Conservation (phyloP, 2,329 filamentous ascomycete species). For the Dactylellina sp. region DNA sequence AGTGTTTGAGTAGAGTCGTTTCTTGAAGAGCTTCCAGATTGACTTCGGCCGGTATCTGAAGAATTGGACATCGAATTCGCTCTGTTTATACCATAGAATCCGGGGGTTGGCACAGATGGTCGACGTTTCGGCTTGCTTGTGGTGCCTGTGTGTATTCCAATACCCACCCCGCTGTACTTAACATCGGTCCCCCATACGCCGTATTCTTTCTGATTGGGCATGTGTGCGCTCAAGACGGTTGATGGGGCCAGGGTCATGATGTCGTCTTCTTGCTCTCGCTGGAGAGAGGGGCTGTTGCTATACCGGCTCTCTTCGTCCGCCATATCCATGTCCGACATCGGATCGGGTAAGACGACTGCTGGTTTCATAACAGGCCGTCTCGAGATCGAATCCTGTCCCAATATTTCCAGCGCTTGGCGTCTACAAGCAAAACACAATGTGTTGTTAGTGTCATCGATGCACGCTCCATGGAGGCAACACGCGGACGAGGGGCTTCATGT, state of each 20-base stretch:
- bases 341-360: slow-evolving; percentile 28
- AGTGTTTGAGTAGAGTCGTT: slow-evolving; percentile 51
- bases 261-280: slow-evolving; percentile 25
- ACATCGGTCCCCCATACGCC: slow-evolving; percentile 33
- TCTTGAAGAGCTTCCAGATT: slow-evolving; percentile 48
- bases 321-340: slow-evolving; percentile 30
- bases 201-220: slow-evolving; percentile 50
- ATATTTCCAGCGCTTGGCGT: slow-evolving; percentile 40
- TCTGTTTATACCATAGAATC: slow-evolving; percentile 40
- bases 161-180: slow-evolving; percentile 39
- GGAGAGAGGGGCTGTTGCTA: slow-evolving; percentile 2
- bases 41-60: slow-evolving; percentile 47
- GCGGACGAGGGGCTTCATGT: slow-evolving; percentile 8
- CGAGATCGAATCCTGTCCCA: slow-evolving; percentile 20
- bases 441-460: slow-evolving; percentile 48
- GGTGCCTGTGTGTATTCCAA: slow-evolving; percentile 15
- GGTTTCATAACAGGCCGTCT: slow-evolving; percentile 16
- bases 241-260: slow-evolving; percentile 29
- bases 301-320: slow-evolving; percentile 33
- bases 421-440: slow-evolving; percentile 31
- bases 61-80: slow-evolving; percentile 55
- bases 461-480: background rate
- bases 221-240: slow-evolving; percentile 29
- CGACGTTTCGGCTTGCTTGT: background rate
- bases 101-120: slow-evolving; percentile 15